Conservation (phyloP, 2,329 filamentous ascomycete species). For the Akanthomyces dipterigenus region DNA sequence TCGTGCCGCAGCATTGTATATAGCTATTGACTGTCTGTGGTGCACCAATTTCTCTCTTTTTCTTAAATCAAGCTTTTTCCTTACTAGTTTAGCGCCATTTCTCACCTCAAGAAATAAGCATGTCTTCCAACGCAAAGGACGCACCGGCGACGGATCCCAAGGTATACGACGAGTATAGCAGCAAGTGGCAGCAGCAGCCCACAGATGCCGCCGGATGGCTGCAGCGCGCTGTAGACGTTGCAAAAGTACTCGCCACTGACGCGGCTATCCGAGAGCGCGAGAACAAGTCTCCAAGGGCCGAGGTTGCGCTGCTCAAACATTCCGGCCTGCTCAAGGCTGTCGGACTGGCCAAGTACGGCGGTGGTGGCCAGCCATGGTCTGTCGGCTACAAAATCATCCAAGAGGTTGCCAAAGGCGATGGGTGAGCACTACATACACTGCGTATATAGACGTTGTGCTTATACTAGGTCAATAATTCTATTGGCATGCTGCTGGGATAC, state of each 20-base stretch:
- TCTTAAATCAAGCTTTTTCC: not conserved
- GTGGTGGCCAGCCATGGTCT: constrained; percentile 37
- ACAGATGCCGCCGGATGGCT: constrained; percentile 29
- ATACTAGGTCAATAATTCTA: constrained; percentile 30
- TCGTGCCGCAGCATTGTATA: not conserved
- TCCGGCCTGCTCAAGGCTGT: constrained; percentile 33
- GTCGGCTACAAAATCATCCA: constrained; percentile 53
- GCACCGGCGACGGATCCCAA: constrained; percentile 25
- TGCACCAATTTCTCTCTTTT: not conserved
- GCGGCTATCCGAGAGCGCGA: constrained; percentile 29
- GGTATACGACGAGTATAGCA: constrained; percentile 30
- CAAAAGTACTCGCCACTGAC: constrained; percentile 27
- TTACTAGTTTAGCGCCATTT: not conserved
- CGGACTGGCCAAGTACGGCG: constrained; percentile 33
- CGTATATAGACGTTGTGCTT: not conserved
- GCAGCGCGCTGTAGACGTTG: constrained; percentile 32
- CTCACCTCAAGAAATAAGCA: not conserved
- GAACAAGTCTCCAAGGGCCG: constrained; percentile 34
- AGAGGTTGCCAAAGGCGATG: constrained; percentile 58
- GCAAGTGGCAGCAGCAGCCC: constrained; percentile 29
- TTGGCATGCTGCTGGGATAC: constrained; percentile 61
- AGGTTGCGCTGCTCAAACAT: constrained; percentile 34
- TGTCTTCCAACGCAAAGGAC: constrained; percentile 13
- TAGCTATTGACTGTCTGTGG: not conserved
- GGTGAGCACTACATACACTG: constrained; percentile 27